Conservation (phyloP, 2,329 filamentous ascomycete species). For the Aspergillus quadricinctus region DNA sequence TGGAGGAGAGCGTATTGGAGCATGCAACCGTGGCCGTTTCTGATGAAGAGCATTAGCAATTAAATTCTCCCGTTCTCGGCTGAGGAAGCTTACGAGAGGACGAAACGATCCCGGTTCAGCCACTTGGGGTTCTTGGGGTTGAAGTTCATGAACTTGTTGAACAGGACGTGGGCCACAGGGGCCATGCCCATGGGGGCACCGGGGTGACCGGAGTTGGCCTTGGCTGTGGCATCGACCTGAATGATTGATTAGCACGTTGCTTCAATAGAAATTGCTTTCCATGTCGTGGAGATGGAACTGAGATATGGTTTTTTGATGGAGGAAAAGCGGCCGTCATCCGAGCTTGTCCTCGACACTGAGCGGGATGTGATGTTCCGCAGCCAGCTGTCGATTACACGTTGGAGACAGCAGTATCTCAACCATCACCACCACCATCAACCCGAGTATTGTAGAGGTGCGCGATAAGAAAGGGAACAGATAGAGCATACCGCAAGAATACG, state of each 20-base stretch:
- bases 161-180: slow-evolving; percentile 91
- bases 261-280: neutral
- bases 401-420: neutral
- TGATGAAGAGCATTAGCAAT: slow-evolving; percentile 36
- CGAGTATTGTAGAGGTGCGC: neutral
- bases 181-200: slow-evolving; percentile 98
- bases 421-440: neutral
- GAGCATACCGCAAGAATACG: slow-evolving; percentile 84
- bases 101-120: slow-evolving; percentile 96
- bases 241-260: slow-evolving; percentile 9
- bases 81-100: slow-evolving; percentile 84
- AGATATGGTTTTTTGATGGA: neutral
- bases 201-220: slow-evolving; percentile 96
- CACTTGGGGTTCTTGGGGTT: slow-evolving; percentile 99
- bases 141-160: slow-evolving; percentile 99
- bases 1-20: slow-evolving; percentile 98
- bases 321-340: neutral
- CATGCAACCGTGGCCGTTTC: slow-evolving; percentile 99
- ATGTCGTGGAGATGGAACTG: neutral
- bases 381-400: neutral
- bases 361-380: neutral
- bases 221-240: slow-evolving; percentile 94
- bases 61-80: slow-evolving; percentile 1
- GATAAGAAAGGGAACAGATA: slow-evolving; percentile 6
- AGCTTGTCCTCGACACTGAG: neutral